Conservation (phyloP, 768 basidiomycete genomes). For the Mycena filopes region DNA sequence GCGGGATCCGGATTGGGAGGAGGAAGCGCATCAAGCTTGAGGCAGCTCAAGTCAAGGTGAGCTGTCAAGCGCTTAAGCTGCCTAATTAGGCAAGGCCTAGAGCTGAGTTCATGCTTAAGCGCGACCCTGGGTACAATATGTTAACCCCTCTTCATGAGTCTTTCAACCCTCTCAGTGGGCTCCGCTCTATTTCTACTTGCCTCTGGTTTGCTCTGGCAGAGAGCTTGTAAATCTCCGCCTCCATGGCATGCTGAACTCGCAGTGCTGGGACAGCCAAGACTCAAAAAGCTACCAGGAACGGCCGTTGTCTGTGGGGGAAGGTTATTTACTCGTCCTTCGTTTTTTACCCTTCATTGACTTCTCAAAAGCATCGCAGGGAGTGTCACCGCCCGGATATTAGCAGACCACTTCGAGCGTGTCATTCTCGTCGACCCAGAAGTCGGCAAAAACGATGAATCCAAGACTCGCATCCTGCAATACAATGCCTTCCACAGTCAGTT, state of each 20-base stretch:
- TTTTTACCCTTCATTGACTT: background rate
- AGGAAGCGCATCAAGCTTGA: too few species aligned
- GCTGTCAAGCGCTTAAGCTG: too few species aligned
- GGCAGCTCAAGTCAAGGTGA: too few species aligned
- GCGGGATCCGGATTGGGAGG: too few species aligned
- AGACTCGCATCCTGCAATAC: conserved; percentile 33
- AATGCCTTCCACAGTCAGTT: conserved; percentile 25
- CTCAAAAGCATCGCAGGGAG: conserved; percentile 38
- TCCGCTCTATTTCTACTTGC: background rate
- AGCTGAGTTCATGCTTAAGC: too few species aligned
- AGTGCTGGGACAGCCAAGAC: background rate
- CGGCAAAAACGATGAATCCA: conserved; percentile 16
- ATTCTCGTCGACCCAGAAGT: conserved; percentile 41
- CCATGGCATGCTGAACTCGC: background rate
- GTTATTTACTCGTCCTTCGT: conserved; percentile 11
- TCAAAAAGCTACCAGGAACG: conserved; percentile 18
- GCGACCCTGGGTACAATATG: too few species aligned
- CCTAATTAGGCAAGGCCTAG: too few species aligned
- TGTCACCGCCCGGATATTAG: conserved; percentile 39
- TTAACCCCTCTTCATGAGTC: background rate
- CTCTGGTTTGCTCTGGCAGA: conserved; percentile 1
- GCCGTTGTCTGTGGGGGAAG: conserved; percentile 40
- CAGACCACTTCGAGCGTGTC: conserved; percentile 41
- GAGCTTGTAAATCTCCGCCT: background rate
- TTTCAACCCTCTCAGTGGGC: background rate